These are phyloP conservation scores for Bacidia gigantensis DNA, from an alignment of 495 filamentous ascomycete species.

Conservation along the genomic window DNA sequence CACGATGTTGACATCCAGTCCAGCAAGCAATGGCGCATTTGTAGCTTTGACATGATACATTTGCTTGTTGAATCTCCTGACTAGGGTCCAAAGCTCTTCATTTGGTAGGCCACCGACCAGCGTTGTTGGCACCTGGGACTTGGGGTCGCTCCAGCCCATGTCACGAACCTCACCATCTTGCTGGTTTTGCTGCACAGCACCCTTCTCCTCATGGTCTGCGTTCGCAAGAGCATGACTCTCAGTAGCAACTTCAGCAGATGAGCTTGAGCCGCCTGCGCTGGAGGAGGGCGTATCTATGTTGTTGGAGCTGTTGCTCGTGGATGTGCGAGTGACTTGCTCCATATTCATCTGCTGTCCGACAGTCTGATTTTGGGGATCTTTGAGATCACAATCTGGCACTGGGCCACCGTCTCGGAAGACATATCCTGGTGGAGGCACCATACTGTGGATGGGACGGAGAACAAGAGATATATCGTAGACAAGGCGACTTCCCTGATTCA, in stretches of 20 bases:
- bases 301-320: conserved; percentile 10
- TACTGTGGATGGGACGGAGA: neutral
- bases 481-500: too few species aligned
- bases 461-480: neutral
- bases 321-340: conserved; percentile 6
- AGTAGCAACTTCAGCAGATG: conserved; percentile 21
- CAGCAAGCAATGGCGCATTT: conserved; percentile 35
- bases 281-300: conserved; percentile 15
- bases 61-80: conserved; percentile 85
- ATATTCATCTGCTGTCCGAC: conserved; percentile 4
- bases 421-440: conserved; percentile 17
- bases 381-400: conserved; percentile 19
- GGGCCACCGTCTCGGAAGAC: conserved; percentile 20
- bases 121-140: conserved; percentile 41
- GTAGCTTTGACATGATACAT: conserved; percentile 75
- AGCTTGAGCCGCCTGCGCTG: conserved; percentile 9
- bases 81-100: conserved; percentile 69
- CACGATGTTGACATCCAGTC: conserved; percentile 67
- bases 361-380: conserved; percentile 10
- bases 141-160: conserved; percentile 59
- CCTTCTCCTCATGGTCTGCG: conserved; percentile 34
- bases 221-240: conserved; percentile 37
- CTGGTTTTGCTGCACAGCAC: conserved; percentile 32
- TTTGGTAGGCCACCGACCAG: conserved; percentile 65
- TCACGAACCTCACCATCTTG: conserved; percentile 41